Evolutionary conservation across 2,329 filamentous ascomycete species (phyloP), one percentile per base, ranked within the genome.

Genomic region (Cladophialophora carrionii): DNA sequence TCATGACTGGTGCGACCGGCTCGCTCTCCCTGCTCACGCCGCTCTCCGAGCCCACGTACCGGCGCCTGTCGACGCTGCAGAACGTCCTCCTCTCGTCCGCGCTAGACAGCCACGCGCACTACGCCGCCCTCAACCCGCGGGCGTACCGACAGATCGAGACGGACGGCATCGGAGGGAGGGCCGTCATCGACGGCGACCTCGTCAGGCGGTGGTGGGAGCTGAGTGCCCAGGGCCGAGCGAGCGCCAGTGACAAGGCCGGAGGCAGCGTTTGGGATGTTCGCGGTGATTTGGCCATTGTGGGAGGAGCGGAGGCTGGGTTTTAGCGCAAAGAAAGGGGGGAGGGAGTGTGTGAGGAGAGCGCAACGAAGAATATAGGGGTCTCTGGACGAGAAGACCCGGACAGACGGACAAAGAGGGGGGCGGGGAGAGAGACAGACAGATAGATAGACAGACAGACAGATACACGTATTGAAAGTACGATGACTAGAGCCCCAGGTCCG

Each of bases 111-210:
- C 57, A 52, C 17, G 29, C 57, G 52, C 88, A 92, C 68, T 80
- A 90, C 4, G 91, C 88, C 7, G 92, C 91, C 0, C 82, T 97
- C 57, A 98, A 98, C 77, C 90, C 92, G 1, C 87, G 90, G 62
- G 91, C 88, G 0, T 91, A 94, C 78, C 85, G 95, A 14, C 81
- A 85, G 72, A 75, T 83, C 71, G 69, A 83, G 75, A 75, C 83
- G 74, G 75, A 84, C 76, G 73, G 78, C 64, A 69, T 80, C 66
- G 63, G 85, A 79, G 70, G 85, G 0, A 81, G 90, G 20, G 87
- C 85, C 1, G 84, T 96, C 58, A 84, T 97, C 3, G 93, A 97
- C 74, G 92, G 92, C 0, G 84, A 83, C n/a, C 73, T 96, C 48
- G 76, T 96, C 67, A 83, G 85, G 65, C 79, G 92, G 63, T 95